These are phyloP conservation scores for Gossypium davidsonii DNA, from an alignment of 441 rosid genomes.

Conservation along the genomic window DNA sequence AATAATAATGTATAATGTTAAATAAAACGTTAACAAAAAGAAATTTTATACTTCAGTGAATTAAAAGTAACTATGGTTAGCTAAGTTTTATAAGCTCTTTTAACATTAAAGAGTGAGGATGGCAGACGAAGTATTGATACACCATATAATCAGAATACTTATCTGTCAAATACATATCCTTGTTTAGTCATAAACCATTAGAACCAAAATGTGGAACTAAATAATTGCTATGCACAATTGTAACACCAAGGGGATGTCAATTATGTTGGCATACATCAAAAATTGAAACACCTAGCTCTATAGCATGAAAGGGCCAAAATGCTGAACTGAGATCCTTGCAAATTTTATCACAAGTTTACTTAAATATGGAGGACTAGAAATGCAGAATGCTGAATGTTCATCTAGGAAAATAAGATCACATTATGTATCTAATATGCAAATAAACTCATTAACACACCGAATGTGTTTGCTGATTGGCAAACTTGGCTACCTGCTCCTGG, in stretches of 20 bases:
- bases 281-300: conserved; percentile 1
- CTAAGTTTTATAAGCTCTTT: conserved; percentile 5
- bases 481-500: conserved; percentile 74
- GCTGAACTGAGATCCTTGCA: conserved; percentile 1
- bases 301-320: neutral
- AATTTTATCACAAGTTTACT: neutral
- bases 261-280: conserved; percentile 3
- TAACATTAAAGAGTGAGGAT: neutral
- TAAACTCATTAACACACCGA: neutral
- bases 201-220: neutral
- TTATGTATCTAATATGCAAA: neutral
- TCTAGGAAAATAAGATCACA: neutral
- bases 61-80: neutral
- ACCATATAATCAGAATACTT: neutral
- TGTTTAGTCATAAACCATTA: neutral
- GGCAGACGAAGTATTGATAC: neutral
- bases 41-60: neutral
- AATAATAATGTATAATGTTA: neutral
- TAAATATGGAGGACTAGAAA: neutral
- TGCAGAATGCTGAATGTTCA: neutral
- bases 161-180: neutral
- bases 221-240: neutral
- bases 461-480: neutral
- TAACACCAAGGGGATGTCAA: neutral
- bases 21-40: neutral